Evolutionary conservation across 257 asterid species (phyloP), one percentile per base, ranked within the genome.

Genomic region (Henckelia pumila): DNA sequence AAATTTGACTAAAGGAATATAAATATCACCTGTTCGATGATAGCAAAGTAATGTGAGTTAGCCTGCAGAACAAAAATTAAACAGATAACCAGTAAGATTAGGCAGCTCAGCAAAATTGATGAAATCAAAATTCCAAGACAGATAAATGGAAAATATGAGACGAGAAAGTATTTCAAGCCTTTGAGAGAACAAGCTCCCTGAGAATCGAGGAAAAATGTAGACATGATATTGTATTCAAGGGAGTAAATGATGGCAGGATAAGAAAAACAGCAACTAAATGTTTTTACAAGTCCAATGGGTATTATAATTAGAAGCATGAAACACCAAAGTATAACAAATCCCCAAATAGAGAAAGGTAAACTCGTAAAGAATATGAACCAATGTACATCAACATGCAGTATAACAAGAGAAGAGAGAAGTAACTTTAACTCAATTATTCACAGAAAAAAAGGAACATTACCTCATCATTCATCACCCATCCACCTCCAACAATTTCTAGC

Each of bases 401-500:
- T 16, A 16, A 16, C 8, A 37, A 26, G 35, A 21, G 33, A 52
- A 50, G 2, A 22, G 23, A 14, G 20, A 61, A 64, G 37, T 24
- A 2, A 44, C 47, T 44, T n/a, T n/a, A n/a, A n/a, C n/a, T 1
- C 17, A 49, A 65, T 26, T 32, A 56, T 24, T 23, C 33, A 35
- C 30, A 75, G 35, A 63, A 47, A 59, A 26, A 68, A 56, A 70
- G 5, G 44, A 66, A 59, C 47, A 68, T 79, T 81, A 94, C 99
- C 99, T 94, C 97, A 64, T 94, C 99, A 76, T 94, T 94, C 99
- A 94, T 94, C 87, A 94, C 99, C 97, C 99, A 94, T 70, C 99
- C 99, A 72, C 99, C 99, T 75, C 97, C 95, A 50, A 94, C 99
- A 73, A 94, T 91, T 82, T 94, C 97, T 71, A 94, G 81, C 83